A percentile compares a stretch with the other conserved stretches of the same genome.
phyloP scores from a whole-genome alignment of 2,329 filamentous ascomycete genomes.

The Colletotrichum lindemuthianum region DNA sequence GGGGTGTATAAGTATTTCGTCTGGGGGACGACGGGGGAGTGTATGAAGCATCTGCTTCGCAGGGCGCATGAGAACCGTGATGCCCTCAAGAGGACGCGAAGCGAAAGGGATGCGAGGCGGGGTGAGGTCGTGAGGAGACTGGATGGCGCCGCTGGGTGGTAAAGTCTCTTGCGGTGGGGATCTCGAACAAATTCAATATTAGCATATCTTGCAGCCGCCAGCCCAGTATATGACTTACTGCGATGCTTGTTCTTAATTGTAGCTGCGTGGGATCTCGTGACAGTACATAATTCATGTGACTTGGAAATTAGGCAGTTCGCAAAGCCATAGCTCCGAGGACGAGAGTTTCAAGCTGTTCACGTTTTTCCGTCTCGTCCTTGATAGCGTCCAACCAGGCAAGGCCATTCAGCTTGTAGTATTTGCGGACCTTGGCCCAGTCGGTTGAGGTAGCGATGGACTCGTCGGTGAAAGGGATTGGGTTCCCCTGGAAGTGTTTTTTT shows the following conservation, averaged over 20 bases:
- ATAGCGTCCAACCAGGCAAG: conserved; percentile 60
- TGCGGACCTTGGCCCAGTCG: conserved; percentile 77
- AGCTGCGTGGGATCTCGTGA: no score
- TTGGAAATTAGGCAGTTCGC: conserved; percentile 58
- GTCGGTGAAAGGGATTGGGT: conserved; percentile 68
- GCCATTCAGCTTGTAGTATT: conserved; percentile 85
- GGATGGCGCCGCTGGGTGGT: conserved; percentile 51
- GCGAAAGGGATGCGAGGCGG: conserved; percentile 71
- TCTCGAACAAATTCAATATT: not conserved
- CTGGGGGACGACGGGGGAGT: conserved; percentile 79
- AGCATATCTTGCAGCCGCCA: not conserved
- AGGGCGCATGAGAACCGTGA: conserved; percentile 75
- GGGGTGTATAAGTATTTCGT: conserved; percentile 74
- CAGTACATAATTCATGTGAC: not conserved
- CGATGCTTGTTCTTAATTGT: no score
- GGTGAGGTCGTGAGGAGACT: conserved; percentile 67
- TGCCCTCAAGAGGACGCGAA: conserved; percentile 70
- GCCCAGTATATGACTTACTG: conserved; percentile 10
- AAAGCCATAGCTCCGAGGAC: conserved; percentile 83
- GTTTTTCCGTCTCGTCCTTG: conserved; percentile 54
- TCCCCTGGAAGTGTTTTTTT: conserved; percentile 68
- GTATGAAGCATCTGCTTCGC: conserved; percentile 81
- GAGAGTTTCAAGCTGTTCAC: conserved; percentile 71
- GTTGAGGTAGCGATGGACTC: conserved; percentile 66
- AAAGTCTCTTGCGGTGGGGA: not conserved